phyloP scores from a whole-genome alignment of 2,329 filamentous ascomycete genomes.

The Monascus ruber region DNA sequence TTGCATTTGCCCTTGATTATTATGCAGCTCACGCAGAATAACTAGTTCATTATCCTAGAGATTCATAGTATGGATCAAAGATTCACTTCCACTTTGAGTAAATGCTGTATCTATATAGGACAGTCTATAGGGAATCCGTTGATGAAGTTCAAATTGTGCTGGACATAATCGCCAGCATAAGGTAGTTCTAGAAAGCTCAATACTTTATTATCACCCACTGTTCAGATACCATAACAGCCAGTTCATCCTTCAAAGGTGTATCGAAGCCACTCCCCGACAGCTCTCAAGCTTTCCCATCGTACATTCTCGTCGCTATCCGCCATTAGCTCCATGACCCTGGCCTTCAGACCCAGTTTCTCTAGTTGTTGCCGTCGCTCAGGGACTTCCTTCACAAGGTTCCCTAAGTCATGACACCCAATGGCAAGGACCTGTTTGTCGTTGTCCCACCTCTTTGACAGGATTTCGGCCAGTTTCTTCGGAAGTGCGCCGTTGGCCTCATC shows the following conservation, averaged over 20 bases:
- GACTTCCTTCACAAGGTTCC: constrained; percentile 76
- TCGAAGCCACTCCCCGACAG: constrained; percentile 66
- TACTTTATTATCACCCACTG: constrained; percentile 4
- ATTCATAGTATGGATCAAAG: background rate
- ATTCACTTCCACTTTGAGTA: background rate
- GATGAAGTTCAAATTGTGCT: too few relatives aligned
- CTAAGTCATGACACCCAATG: constrained; percentile 86
- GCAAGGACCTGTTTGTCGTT: constrained; percentile 78
- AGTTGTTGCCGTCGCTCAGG: constrained; percentile 70
- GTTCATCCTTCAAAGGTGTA: constrained; percentile 50
- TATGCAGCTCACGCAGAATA: too few relatives aligned
- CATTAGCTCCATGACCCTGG: constrained; percentile 87
- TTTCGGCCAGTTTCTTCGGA: constrained; percentile 71
- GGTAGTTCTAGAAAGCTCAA: constrained; percentile 1
- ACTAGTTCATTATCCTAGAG: too few relatives aligned
- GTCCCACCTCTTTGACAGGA: constrained; percentile 71
- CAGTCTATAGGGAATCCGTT: too few relatives aligned
- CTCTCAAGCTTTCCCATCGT: constrained; percentile 82
- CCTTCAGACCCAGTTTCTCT: constrained; percentile 77
- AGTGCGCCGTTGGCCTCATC: constrained; percentile 72
- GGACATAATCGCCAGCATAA: background rate
- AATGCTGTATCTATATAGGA: too few relatives aligned
- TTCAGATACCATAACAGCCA: constrained; percentile 5
- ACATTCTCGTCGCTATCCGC: constrained; percentile 77
- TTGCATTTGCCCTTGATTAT: too few relatives aligned